A percentile compares a stretch with the other conserved stretches of the same genome.
These are phyloP conservation scores for Dictyostelium intermedium DNA, from an alignment of 78 protist genomes.

Conservation along the genomic window DNA sequence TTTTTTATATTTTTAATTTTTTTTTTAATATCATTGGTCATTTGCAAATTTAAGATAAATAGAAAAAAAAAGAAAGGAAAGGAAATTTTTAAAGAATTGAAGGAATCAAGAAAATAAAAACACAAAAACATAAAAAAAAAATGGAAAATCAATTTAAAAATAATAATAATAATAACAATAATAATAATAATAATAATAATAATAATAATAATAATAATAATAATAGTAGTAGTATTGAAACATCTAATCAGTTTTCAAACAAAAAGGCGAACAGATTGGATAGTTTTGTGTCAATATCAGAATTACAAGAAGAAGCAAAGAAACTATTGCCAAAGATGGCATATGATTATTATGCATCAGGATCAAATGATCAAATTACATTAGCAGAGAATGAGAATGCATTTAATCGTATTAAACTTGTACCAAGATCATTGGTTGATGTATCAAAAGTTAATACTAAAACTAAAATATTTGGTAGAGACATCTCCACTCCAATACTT, in stretches of 20 bases:
- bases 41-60: too few species aligned
- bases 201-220: neutral
- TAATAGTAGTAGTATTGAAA: neutral
- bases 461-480: conserved; percentile 14
- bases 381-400: conserved; percentile 48
- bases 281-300: conserved; percentile 5
- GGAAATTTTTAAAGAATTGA: too few species aligned
- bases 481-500: conserved; percentile 12
- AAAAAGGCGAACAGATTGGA: neutral
- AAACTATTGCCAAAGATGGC: conserved; percentile 62
- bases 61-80: too few species aligned
- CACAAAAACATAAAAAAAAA: neutral
- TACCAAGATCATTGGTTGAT: conserved; percentile 49
- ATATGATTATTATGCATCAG: conserved; percentile 79
- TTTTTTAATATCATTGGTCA: too few species aligned
- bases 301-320: conserved; percentile 24
- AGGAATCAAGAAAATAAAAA: too few species aligned
- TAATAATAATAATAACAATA: neutral
- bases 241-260: conserved; percentile 20
- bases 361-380: conserved; percentile 56
- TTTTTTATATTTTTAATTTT: too few species aligned
- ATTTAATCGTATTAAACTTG: conserved; percentile 27
- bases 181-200: neutral
- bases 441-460: conserved; percentile 17
- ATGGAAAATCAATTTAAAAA: neutral